phyloP scores from a whole-genome alignment of 495 filamentous ascomycete species.

The Cercophora scortea region DNA sequence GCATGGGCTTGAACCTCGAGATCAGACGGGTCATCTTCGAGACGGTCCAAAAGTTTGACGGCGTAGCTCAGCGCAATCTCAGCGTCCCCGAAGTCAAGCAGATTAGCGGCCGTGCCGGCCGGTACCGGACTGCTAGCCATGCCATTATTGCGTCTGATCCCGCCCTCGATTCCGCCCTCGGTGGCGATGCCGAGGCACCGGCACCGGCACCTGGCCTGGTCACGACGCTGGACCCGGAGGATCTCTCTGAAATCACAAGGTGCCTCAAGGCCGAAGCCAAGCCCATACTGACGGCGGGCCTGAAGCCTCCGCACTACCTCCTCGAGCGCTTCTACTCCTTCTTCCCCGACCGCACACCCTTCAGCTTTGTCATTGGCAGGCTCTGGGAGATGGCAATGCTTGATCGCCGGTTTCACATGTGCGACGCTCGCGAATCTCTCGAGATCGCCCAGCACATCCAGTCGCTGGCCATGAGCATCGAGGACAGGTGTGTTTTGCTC shows the following conservation, averaged over 20 bases:
- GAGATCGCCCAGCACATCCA: slow-evolving; percentile 64
- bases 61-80: slow-evolving; percentile 41
- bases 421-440: slow-evolving; percentile 49
- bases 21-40: slow-evolving; percentile 90
- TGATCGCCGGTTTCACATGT: slow-evolving; percentile 65
- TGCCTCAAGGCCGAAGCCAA: slow-evolving; percentile 50
- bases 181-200: slow-evolving; percentile 29
- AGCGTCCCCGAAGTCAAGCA: slow-evolving; percentile 80
- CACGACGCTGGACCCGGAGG: slow-evolving; percentile 66
- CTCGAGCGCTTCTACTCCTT: slow-evolving; percentile 66
- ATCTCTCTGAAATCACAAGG: slow-evolving; percentile 54
- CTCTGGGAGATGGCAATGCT: slow-evolving; percentile 57
- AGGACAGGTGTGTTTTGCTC: slow-evolving; percentile 69
- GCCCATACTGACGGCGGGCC: slow-evolving; percentile 64
- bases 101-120: slow-evolving; percentile 88
- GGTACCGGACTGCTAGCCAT: slow-evolving; percentile 66
- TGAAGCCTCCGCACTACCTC: slow-evolving; percentile 58
- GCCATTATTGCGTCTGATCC: slow-evolving; percentile 16
- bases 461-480: slow-evolving; percentile 51
- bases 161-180: background rate
- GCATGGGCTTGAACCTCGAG: slow-evolving; percentile 94
- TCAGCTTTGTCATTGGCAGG: slow-evolving; percentile 67
- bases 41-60: slow-evolving; percentile 58
- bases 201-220: slow-evolving; percentile 57
- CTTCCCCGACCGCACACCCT: slow-evolving; percentile 67